Base-by-base conservation (phyloP, 192 early-diverging fungal species). In the Rhizophagus sp. region DNA sequence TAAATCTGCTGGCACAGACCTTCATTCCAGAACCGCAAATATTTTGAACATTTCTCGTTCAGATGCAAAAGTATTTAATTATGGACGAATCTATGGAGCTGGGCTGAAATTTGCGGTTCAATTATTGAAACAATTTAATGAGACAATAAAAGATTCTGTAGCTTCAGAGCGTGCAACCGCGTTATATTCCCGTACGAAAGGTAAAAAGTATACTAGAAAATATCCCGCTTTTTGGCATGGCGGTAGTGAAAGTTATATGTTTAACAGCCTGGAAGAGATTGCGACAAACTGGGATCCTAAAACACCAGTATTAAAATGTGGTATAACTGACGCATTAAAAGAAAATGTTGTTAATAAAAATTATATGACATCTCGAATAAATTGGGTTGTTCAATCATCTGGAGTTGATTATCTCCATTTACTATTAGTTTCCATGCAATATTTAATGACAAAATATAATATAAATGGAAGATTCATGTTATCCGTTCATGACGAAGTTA, bases 311-410 rank as follows among this genome's bases (percentile, higher is more conserved):
- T 84, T 99, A 73, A 90, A 91, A 15, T 97, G 95, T 83, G 89
- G 89, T 22, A 97, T 99, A 63, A 96, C 98, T 8, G 91, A 96
- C n/a, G 92, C 94, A 3, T 82, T 99, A 69, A 88, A 89, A 69
- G 89, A 88, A 25, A 84, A 84, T 41, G 84, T 89, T 10, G 84
- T 89, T 25, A 87, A 89, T 22, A 77, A 77, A 34, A 83, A 92
- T 74, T 98, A 91, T 82, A 86, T 95, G 87, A 95, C 95, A 0
- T 96, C 93, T 44, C 89, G 97, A 19, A 87, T 98, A 61, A 99
- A 99, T 83, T 99, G 98, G 98, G 96, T 94, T 1, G 97, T 99
- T 6, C 98, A 99, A 84, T 97, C 96, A 27, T 98, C 97, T 2
- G 98, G 97, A 24, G 97, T 98, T 33, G 97, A 99, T 79, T 99